Evolutionary conservation across 202 grass and related monocot species (phyloP).

Genomic region (Elaeis oleifera): DNA sequence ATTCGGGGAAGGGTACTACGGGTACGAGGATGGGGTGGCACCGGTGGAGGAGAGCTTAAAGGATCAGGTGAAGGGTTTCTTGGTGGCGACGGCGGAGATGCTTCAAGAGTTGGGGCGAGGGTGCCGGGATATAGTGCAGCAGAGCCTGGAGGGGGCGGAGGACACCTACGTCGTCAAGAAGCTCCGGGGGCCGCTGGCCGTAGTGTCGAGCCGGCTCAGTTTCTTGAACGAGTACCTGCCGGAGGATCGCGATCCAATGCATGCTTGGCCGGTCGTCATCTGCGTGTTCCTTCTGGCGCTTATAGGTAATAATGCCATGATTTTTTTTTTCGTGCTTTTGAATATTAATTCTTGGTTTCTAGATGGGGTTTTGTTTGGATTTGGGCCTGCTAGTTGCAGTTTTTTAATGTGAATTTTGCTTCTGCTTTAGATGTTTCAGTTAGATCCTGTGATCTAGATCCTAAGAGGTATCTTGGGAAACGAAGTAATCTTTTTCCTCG

Average conservation of each 20-base stretch:
- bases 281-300: conserved; percentile 68
- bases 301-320: conserved; percentile 36
- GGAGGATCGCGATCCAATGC: conserved; percentile 81
- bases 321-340: not conserved
- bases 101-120: conserved; percentile 65
- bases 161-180: conserved; percentile 63
- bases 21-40: conserved; percentile 14
- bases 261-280: conserved; percentile 74
- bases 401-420: not conserved
- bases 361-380: conserved; percentile 7
- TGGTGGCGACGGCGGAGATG: conserved; percentile 77
- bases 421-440: too few species aligned
- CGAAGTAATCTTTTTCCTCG: too few species aligned
- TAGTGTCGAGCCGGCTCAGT: conserved; percentile 47
- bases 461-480: too few species aligned
- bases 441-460: too few species aligned
- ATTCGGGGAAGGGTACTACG: conserved; percentile 24
- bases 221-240: conserved; percentile 98
- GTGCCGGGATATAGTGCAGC: conserved; percentile 70
- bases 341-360: not conserved
- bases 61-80: conserved; percentile 77
- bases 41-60: conserved; percentile 58
- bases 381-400: not conserved
- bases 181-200: conserved; percentile 39
- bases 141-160: conserved; percentile 66